Conservation (phyloP, 805 yeast genomes). For the Wickerhamomyces tratensis region DNA sequence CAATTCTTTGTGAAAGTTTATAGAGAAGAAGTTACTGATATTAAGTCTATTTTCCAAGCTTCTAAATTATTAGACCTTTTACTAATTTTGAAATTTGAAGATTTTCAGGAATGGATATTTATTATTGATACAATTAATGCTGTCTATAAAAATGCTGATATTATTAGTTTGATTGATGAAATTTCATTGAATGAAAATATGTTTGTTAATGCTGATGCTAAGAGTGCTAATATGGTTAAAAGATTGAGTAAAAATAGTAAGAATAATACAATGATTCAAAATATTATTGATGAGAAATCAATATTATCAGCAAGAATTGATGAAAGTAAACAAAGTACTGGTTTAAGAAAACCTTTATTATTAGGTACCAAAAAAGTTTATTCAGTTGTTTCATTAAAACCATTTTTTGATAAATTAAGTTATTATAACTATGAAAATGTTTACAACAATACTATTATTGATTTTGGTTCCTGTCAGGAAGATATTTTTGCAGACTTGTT, state of each 20-base stretch:
- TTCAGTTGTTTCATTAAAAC: constrained; percentile 38
- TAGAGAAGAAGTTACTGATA: constrained; percentile 14
- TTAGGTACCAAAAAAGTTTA: constrained; percentile 29
- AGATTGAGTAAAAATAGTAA: not conserved
- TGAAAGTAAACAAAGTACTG: constrained; percentile 5
- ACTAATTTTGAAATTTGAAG: constrained; percentile 61
- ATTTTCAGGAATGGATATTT: constrained; percentile 85
- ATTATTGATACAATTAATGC: constrained; percentile 60
- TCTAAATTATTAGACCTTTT: constrained; percentile 75
- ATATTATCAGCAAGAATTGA: constrained; percentile 9
- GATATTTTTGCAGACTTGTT: constrained; percentile 57
- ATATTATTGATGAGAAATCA: constrained; percentile 10
- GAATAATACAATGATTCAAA: constrained; percentile 11
- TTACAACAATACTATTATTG: constrained; percentile 38
- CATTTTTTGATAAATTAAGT: constrained; percentile 59
- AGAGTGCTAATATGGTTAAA: not conserved
- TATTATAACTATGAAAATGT: constrained; percentile 56
- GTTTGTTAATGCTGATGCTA: not conserved
- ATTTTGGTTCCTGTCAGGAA: constrained; percentile 35
- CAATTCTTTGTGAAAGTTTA: constrained; percentile 33
- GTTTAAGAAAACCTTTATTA: constrained; percentile 25
- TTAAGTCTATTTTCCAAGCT: constrained; percentile 39
- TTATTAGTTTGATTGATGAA: constrained; percentile 16
- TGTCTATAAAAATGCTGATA: constrained; percentile 28
- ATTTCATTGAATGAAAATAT: constrained; percentile 10